Percentiles rank a stretch among this genome's conserved stretches.
These are phyloP conservation scores for Cornus controversa DNA, from an alignment of 148 eudicot genomes.

Conservation along the genomic window DNA sequence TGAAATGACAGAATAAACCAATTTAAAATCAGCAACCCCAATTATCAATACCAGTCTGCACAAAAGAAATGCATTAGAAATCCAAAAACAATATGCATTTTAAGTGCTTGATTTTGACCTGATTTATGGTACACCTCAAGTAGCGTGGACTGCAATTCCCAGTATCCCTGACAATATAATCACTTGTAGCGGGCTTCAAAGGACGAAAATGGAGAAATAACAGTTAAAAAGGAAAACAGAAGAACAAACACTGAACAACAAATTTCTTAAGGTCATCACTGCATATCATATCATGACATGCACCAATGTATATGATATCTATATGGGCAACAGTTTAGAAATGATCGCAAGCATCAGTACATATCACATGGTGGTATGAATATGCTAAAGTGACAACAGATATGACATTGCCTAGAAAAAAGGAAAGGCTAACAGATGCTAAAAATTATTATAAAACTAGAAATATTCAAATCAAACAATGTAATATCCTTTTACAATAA, in stretches of 20 bases:
- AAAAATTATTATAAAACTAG: background rate
- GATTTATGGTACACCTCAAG: slow-evolving; percentile 94
- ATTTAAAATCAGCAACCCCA: slow-evolving; percentile 7
- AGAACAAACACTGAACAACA: background rate
- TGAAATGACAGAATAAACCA: slow-evolving; percentile 15
- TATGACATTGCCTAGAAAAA: background rate
- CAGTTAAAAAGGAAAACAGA: slow-evolving; percentile 8
- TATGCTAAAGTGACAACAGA: background rate
- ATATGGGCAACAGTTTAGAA: background rate
- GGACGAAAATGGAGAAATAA: background rate
- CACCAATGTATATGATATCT: slow-evolving; percentile 2
- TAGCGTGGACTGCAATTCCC: slow-evolving; percentile 98
- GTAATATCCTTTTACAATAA: background rate
- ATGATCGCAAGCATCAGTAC: background rate
- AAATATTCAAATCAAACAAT: background rate
- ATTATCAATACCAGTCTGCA: slow-evolving; percentile 5
- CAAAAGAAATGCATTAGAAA: background rate
- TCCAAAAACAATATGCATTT: background rate
- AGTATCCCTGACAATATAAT: slow-evolving; percentile 84
- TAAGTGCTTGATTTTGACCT: slow-evolving; percentile 41
- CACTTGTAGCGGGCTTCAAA: slow-evolving; percentile 84
- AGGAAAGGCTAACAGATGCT: background rate
- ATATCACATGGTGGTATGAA: background rate
- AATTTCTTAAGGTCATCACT: background rate
- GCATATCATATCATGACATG: background rate